phyloP scores from a whole-genome alignment of 805 yeast species.

The Candida tibetensis region DNA sequence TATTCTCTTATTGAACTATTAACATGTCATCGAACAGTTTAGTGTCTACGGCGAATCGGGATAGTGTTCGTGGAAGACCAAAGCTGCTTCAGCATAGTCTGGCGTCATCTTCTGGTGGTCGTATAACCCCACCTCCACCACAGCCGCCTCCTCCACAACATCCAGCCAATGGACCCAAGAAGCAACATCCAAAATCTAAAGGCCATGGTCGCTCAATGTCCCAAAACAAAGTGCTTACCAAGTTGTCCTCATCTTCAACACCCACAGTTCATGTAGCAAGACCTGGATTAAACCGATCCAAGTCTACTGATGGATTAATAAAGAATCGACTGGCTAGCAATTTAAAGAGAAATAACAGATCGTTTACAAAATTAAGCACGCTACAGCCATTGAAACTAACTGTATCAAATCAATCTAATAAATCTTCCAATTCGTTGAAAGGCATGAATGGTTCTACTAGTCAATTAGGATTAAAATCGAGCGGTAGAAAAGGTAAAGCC shows the following conservation, averaged over 20 bases:
- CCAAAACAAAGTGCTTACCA: constrained; percentile 29
- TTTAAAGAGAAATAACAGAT: constrained; percentile 33
- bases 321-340: constrained; percentile 20
- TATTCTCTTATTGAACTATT: too few species aligned
- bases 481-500: constrained; percentile 37
- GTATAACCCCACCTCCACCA: not conserved
- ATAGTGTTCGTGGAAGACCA: constrained; percentile 11
- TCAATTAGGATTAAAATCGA: constrained; percentile 32
- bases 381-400: constrained; percentile 39
- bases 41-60: not conserved
- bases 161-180: not conserved
- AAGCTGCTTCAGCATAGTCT: constrained; percentile 1
- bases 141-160: not conserved
- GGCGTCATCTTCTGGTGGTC: not conserved
- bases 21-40: not conserved
- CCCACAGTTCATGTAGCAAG: constrained; percentile 11
- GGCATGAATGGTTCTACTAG: constrained; percentile 17
- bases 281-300: constrained; percentile 37
- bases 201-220: constrained; percentile 30
- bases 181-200: constrained; percentile 9
- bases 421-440: constrained; percentile 34
- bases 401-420: constrained; percentile 25
- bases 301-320: constrained; percentile 39
- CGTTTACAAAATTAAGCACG: constrained; percentile 34
- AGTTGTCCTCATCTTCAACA: constrained; percentile 20